These are phyloP conservation scores for Stenocarpella maydis DNA, from an alignment of 2,329 filamentous ascomycete genomes.

Conservation along the genomic window DNA sequence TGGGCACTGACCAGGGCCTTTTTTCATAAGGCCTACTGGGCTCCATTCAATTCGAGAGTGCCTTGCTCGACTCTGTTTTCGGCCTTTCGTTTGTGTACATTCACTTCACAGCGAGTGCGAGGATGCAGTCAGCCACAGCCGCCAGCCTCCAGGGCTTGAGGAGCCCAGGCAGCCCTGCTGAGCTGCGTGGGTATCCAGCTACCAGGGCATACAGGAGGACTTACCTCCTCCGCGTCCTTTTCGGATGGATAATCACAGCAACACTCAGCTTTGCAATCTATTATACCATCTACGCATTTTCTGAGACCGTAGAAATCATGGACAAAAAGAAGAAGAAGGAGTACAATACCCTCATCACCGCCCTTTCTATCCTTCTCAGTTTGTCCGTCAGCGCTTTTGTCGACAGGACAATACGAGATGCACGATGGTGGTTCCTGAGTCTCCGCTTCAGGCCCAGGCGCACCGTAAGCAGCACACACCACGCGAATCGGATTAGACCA, in stretches of 20 bases:
- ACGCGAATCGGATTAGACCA: conserved; percentile 36
- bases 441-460: conserved; percentile 46
- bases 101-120: not conserved
- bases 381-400: conserved; percentile 53
- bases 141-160: conserved; percentile 7
- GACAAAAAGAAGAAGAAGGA: conserved; percentile 47
- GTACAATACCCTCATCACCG: conserved; percentile 55
- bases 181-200: not conserved
- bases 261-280: not conserved
- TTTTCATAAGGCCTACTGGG: not conserved
- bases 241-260: not conserved
- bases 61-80: not conserved
- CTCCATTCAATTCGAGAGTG: not conserved
- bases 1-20: not conserved
- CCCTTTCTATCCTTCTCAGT: conserved; percentile 51
- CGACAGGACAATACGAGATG: conserved; percentile 52
- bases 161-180: conserved; percentile 11
- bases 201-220: not conserved
- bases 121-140: not conserved
- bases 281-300: not conserved
- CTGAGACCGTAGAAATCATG: conserved; percentile 40
- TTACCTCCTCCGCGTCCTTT: conserved; percentile 8
- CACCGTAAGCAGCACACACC: conserved; percentile 36
- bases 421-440: conserved; percentile 56
- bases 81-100: not conserved